Evolutionary conservation across 139 green algal species (phyloP), one percentile per base, ranked within the genome.

Genomic region (Yamagishiella unicocca): DNA sequence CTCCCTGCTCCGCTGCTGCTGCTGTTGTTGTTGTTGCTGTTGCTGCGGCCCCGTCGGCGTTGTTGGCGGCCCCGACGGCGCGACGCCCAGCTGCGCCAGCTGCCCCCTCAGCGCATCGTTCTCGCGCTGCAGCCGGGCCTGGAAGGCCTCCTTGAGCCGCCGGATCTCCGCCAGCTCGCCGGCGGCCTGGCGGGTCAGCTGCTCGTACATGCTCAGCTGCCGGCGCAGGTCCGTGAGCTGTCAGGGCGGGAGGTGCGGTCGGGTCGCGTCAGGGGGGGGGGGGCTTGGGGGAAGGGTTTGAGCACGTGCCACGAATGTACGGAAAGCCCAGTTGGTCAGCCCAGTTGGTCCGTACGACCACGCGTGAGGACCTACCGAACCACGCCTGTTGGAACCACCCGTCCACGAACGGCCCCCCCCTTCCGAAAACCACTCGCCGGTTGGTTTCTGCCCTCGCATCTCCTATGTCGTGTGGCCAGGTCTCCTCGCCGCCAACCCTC

Each of bases 101-200:
- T 77, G 64, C 43, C n/a, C 31, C 5, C 80, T 42, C 17, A 86
- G 64, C 5, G 43, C 43, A 31, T 77, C 80, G 66, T 77, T 86
- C 66, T 86, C 80, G 8, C 80, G 80, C 80, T 86, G 80, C 42
- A 86, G 45, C 8, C 80, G 62, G 14, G 45, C 64, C 61, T 86
- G 80, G 61, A 86, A 86, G 21, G 80, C 62, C 43, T 86, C 80
- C 80, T 86, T 86, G 22, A 86, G 66, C 22, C 43, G 62, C 27
- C 80, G 80, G 45, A 86, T 86, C 62, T 86, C 80, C 4, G 43
- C 43, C n/a, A 86, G 80, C 80, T 86, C 80, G 80, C 29, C 35
- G 25, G 80, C 64, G 6, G 80, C 80, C 24, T 66, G 43, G 4
- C 33, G 33, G 12, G 80, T 86, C 8, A 86, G 45, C 64, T 66